Base-by-base conservation (phyloP, 176 grass and related monocot species). In the Carex scoparia region DNA sequence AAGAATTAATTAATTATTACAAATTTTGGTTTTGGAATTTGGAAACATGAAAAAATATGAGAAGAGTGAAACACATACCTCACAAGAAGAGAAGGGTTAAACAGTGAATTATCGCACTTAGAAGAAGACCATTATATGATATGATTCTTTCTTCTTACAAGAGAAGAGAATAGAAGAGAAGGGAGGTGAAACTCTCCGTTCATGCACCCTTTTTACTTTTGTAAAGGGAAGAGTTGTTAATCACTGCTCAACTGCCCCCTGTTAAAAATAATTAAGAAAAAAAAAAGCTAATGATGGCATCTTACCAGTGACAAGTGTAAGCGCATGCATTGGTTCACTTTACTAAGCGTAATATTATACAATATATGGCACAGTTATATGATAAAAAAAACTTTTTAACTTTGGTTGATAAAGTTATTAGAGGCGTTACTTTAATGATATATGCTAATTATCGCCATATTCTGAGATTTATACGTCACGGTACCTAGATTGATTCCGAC, bases 281-380 rank as follows among this genome's bases (percentile, higher is more conserved):
- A 1, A 0, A 6, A 69, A 33, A 73, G 16, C 6, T 49, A 73
- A 73, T 73, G 69, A 73, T 73, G 69, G 10, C 69, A 73, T 73
- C 61, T 37, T 80, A 61, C 79, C 3, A 23, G 3, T 62, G 79
- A 4, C 79, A 81, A 49, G 79, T 81, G 79, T 81, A 65, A 81
- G 79, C 13, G 79, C 79, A 81, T 81, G 79, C 59, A 62, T 81
- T n/a, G 51, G 31, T 80, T 80, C 54, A 59, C 40, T 81, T 73
- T 73, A 51, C 40, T 49, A 4, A 73, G 10, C 38, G 4, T 27
- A 73, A 13, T 72, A 72, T 38, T 35, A n/a, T 37, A 35, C 4
- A 62, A 57, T 81, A n/a, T 81, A 63, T 79, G 74, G 9, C 44
- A 79, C 53, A 13, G 74, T 79, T 5, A 78, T 27, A 27, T 28